Evolutionary conservation across 805 yeast species (phyloP), one percentile per base, ranked within the genome.

Genomic region (Cyberlindnera mycetangii): DNA sequence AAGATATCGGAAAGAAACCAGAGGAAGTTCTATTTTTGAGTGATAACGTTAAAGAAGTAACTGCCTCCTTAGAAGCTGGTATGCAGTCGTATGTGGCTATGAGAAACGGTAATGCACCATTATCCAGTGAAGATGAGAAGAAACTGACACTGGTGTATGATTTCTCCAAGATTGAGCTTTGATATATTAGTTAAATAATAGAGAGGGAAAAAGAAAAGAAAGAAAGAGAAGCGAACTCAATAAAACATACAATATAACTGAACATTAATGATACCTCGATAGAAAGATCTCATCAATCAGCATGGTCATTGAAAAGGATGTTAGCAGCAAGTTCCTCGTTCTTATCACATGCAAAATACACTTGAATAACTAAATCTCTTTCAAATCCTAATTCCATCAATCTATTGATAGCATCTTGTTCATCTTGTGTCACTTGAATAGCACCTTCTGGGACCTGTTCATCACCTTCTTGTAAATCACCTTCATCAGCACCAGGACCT

Each of bases 261-360:
- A 7, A 30, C 10, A 30, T 7, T 10, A 14, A 30, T 14, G n/a
- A 30, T 8, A 30, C 10, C 32, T 30, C n/a, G n/a, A 10, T 12
- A 16, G n/a, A 30, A 14, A 14, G n/a, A 7, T 19, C n/a, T 17
- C 14, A 17, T 19, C 24, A 42, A 22, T 67, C 69, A 39, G 69
- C 69, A 42, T 76, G 78, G 49, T 77, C 83, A 59, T 75, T 76
- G 60, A 93, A 86, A 56, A 93, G 73, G 60, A 89, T 79, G 69
- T 93, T 93, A 18, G 98, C 99, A 34, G 99, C 89, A 58, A 88
- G 78, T 71, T 92, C 97, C 70, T 93, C 99, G 67, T 93, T 89
- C 70, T 89, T 92, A 60, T 93, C 99, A 67, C 99, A 93, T 33
- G 98, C 98, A 75, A 93, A 83, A 70, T 88, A 93, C 24, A 95